A percentile compares a stretch with the other conserved stretches of the same genome.
These are phyloP conservation scores for Oldenlandia corymbosa DNA, from an alignment of 257 asterid genomes.

Conservation along the genomic window DNA sequence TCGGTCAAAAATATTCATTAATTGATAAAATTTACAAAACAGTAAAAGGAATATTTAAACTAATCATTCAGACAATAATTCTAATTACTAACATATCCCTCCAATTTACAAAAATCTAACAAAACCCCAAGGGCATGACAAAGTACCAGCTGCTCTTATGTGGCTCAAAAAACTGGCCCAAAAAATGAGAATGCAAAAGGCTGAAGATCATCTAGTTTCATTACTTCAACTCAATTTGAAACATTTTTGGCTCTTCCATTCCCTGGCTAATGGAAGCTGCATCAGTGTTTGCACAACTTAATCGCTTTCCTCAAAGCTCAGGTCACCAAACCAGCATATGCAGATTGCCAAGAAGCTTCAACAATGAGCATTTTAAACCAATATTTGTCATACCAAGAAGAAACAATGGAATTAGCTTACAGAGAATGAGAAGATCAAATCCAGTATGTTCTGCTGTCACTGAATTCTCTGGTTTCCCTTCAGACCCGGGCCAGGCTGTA, in stretches of 20 bases:
- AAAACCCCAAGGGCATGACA: too few species aligned
- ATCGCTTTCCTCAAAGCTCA: neutral
- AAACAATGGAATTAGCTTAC: neutral
- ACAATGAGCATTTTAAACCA: neutral
- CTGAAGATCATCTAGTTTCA: neutral
- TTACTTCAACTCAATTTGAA: too few species aligned
- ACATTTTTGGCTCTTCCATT: neutral
- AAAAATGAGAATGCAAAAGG: neutral
- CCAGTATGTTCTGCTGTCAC: slow-evolving; percentile 23
- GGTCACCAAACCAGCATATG: slow-evolving; percentile 10
- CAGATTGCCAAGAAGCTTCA: slow-evolving; percentile 7
- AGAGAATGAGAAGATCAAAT: slow-evolving; percentile 9
- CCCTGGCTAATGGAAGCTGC: slow-evolving; percentile 14
- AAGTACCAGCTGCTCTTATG: slow-evolving; percentile 9
- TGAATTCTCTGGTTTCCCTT: slow-evolving; percentile 23
- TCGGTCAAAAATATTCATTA: too few species aligned
- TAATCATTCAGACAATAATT: too few species aligned
- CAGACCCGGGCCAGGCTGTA: slow-evolving; percentile 44
- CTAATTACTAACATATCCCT: too few species aligned
- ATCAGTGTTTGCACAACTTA: slow-evolving; percentile 16
- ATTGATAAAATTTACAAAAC: too few species aligned
- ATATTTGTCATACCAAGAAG: neutral
- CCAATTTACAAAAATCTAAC: too few species aligned
- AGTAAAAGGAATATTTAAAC: too few species aligned
- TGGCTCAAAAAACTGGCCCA: slow-evolving; percentile 1